These are phyloP conservation scores for Pythium apleroticum DNA, from an alignment of 352 stramenopile species.

Conservation along the genomic window DNA sequence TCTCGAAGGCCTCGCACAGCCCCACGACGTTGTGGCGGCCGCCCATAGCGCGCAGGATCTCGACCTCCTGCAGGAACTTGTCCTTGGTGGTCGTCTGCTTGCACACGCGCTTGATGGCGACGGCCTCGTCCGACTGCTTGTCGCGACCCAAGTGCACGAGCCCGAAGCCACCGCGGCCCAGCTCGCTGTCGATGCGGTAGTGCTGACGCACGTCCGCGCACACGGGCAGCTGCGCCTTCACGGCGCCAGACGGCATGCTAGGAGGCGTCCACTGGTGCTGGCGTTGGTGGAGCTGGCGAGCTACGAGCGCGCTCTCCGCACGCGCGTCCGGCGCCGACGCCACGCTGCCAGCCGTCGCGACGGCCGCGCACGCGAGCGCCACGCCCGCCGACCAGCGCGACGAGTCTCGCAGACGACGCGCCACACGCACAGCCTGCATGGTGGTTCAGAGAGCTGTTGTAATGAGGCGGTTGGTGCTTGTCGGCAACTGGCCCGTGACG, in stretches of 20 bases:
- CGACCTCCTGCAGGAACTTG: conserved; percentile 41
- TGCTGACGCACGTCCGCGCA: conserved; percentile 15
- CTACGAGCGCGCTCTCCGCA: conserved; percentile 1
- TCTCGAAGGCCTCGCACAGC: conserved; percentile 42
- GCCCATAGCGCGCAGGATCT: conserved; percentile 31
- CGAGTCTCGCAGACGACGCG: not conserved
- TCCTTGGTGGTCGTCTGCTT: conserved; percentile 33
- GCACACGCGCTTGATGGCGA: conserved; percentile 39
- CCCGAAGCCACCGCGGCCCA: conserved; percentile 35
- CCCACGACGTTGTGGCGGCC: conserved; percentile 30
- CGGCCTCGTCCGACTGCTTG: conserved; percentile 23
- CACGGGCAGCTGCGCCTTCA: not conserved
- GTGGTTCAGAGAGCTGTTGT: not conserved
- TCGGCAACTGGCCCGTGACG: not conserved
- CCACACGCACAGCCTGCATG: not conserved
- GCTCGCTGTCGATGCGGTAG: conserved; percentile 24
- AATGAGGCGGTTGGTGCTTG: not conserved
- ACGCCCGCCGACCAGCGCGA: not conserved
- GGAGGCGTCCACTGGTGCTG: not conserved
- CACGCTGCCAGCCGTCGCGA: not conserved
- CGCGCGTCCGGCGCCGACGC: conserved; percentile 5
- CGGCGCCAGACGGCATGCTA: not conserved
- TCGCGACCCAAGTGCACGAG: conserved; percentile 28
- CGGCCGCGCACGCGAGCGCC: not conserved
- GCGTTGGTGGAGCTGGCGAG: not conserved